Conservation (phyloP, 129 eudicot species). For the Rutidosis leptorrhynchoides region DNA sequence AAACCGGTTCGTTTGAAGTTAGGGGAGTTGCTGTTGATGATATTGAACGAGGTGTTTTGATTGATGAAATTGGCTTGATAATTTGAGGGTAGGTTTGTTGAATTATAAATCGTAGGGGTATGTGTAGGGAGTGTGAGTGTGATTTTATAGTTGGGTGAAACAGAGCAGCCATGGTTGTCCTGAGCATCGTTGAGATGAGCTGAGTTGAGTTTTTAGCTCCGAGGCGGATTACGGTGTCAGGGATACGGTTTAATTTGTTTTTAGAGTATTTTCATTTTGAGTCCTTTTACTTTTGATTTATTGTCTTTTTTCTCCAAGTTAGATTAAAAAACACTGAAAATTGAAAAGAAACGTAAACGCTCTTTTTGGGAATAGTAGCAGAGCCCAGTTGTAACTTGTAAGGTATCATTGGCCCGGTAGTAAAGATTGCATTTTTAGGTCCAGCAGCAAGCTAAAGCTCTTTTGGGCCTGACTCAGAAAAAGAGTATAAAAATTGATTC, state of each 20-base stretch:
- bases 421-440: too few relatives aligned
- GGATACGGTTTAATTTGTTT: background rate
- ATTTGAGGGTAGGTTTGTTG: constrained; percentile 15
- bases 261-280: constrained; percentile 3
- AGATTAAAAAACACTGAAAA: too few relatives aligned
- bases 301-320: background rate
- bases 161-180: constrained; percentile 32
- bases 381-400: too few relatives aligned
- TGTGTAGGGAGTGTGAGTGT: constrained; percentile 3
- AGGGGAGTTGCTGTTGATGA: constrained; percentile 15
- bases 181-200: constrained; percentile 28
- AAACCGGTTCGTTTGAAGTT: constrained; percentile 2
- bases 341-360: too few relatives aligned
- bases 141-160: constrained; percentile 27
- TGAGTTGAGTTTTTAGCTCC: constrained; percentile 4
- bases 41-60: constrained; percentile 22
- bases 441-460: too few relatives aligned
- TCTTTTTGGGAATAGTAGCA: too few relatives aligned
- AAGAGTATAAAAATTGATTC: too few relatives aligned
- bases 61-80: constrained; percentile 12
- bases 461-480: too few relatives aligned
- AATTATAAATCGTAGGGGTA: constrained; percentile 3
- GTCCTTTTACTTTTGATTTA: background rate
- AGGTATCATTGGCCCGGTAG: too few relatives aligned
- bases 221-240: background rate